Base-by-base conservation (phyloP, 495 filamentous ascomycete genomes). In the Talaromyces wortmannii region DNA sequence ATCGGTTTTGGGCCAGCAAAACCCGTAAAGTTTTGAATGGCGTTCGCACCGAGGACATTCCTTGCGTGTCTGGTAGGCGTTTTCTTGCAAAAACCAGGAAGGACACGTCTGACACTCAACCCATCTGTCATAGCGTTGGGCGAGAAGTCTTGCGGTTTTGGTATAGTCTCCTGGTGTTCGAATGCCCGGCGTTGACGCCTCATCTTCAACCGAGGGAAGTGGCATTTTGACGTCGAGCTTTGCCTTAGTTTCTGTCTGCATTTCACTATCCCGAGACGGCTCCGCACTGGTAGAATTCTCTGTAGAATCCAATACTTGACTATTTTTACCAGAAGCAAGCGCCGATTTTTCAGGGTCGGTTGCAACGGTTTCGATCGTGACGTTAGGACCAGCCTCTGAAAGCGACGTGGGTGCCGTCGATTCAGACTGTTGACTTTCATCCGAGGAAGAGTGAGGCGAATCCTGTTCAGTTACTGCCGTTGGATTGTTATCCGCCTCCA, bases 11-110 rank as follows among this genome's bases (percentile, higher is more conserved):
- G 94, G 94, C 95, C 95, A 99, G 50, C 83, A 79, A 62, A 87
- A 95, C 0, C 95, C 95, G 66, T 97, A 99, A 1, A 99, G 75
- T 68, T 95, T 97, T 29, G 88, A 92, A 61, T 99, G 94, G 0
- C 95, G 80, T 73, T 97, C 95, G 69, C 94, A 99, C 15, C 95
- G 83, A 8, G 88, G 90, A 64, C 94, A 99, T 30, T 87, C 86
- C 18, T 83, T 80, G 13, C 88, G 84, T 2, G 92, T 95, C 53
- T 84, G 84, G 66, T 94, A 97, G 2, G 86, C 90, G 61, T 97
- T 87, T 15, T 78, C 74, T 61, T 98, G 92, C 1, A 97, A 84
- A 62, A 97, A 99, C 56, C 83, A 80, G 1, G 77, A 71, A 15
- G 81, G 79, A 73, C 94, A 99, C 45, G 86, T 88, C 50, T 82